A percentile compares a stretch with the other conserved stretches of the same genome.
phyloP scores from a whole-genome alignment of 805 yeast genomes.

The Lachancea meyersii region DNA sequence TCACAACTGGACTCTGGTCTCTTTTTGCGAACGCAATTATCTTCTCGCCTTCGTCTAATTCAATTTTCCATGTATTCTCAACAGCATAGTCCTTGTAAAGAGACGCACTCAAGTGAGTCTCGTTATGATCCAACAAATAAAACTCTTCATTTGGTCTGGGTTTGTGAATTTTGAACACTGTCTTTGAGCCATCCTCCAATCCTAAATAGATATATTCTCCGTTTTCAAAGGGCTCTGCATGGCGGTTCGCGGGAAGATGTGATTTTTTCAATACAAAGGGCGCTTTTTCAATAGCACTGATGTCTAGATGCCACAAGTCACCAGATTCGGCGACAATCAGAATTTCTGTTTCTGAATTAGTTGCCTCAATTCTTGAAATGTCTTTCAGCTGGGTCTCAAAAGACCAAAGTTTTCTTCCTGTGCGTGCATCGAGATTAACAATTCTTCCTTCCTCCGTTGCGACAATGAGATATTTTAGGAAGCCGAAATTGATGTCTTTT shows the following conservation, averaged over 20 bases:
- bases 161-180: slow-evolving; percentile 10
- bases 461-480: slow-evolving; percentile 38
- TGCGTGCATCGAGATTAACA: slow-evolving; percentile 38
- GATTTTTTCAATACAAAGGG: not conserved
- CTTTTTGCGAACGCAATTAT: slow-evolving; percentile 39
- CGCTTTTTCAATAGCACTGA: slow-evolving; percentile 6
- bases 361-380: slow-evolving; percentile 21
- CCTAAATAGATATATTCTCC: slow-evolving; percentile 15
- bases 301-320: slow-evolving; percentile 14
- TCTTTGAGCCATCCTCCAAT: slow-evolving; percentile 11
- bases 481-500: slow-evolving; percentile 39
- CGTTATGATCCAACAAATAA: slow-evolving; percentile 20
- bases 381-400: slow-evolving; percentile 21
- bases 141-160: slow-evolving; percentile 14
- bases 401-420: slow-evolving; percentile 40
- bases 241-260: not conserved
- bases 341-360: slow-evolving; percentile 16
- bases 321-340: slow-evolving; percentile 30
- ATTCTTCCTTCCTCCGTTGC: slow-evolving; percentile 39
- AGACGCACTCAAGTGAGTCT: slow-evolving; percentile 21
- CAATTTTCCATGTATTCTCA: slow-evolving; percentile 37
- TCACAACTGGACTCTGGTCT: slow-evolving; percentile 41
- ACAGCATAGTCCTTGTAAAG: slow-evolving; percentile 19
- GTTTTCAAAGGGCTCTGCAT: not conserved
- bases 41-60: slow-evolving; percentile 29